Evolutionary conservation across 2,329 filamentous ascomycete species (phyloP).

Genomic region (Aspergillus bombycis): DNA sequence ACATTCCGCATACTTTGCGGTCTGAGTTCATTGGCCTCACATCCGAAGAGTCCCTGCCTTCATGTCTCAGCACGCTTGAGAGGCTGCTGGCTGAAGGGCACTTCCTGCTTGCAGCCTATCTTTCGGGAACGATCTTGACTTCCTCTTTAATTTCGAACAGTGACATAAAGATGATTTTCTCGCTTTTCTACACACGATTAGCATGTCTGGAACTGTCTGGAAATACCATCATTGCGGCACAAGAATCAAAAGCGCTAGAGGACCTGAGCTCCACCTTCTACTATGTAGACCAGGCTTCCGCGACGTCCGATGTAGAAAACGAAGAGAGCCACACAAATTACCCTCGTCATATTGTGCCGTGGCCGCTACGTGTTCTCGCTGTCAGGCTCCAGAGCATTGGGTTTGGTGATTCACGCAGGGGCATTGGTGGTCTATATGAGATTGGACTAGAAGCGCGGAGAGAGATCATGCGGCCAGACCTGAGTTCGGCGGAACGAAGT

Average conservation of each 20-base stretch:
- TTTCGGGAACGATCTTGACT: conserved; percentile 47
- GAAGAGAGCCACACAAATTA: conserved; percentile 64
- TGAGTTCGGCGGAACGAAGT: conserved; percentile 58
- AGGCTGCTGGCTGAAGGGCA: conserved; percentile 72
- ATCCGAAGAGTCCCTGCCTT: conserved; percentile 57
- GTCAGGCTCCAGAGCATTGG: conserved; percentile 84
- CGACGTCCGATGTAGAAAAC: conserved; percentile 56
- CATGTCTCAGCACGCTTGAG: conserved; percentile 53
- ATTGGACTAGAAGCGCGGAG: conserved; percentile 76
- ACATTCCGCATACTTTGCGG: conserved; percentile 68
- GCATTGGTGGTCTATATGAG: conserved; percentile 89
- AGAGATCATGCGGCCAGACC: conserved; percentile 56
- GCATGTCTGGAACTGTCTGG: conserved; percentile 81
- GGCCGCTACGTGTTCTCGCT: conserved; percentile 80
- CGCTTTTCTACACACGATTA: conserved; percentile 77
- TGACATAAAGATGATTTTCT: conserved; percentile 70
- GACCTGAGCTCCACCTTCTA: conserved; percentile 63
- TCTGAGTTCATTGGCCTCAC: conserved; percentile 66
- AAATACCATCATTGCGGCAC: conserved; percentile 67
- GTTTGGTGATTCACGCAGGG: conserved; percentile 79
- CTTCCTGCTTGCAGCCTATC: conserved; percentile 74
- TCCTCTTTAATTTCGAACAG: conserved; percentile 44
- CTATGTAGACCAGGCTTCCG: conserved; percentile 39
- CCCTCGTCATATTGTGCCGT: conserved; percentile 77
- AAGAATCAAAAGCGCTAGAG: conserved; percentile 65